Evolutionary conservation across 2,329 filamentous ascomycete genomes (phyloP), one percentile per base, ranked within the genome.

Genomic region (Trichothecium sympodiale): DNA sequence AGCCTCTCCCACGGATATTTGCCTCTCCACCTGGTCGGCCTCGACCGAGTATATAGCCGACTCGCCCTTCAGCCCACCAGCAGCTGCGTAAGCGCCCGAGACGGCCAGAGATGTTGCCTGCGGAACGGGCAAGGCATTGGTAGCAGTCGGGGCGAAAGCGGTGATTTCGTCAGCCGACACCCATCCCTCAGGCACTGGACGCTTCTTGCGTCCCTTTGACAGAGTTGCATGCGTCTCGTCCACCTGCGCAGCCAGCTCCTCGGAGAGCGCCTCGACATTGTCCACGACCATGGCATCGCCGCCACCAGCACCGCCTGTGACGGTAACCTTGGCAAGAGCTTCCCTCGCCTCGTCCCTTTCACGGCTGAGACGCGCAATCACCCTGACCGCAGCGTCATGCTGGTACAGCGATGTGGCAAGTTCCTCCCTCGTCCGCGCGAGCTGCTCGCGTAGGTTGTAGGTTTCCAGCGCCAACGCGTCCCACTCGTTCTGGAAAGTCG

Each of bases 401-500:
- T 96, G 89, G 61, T 98, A 98, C 17, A 98, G 70, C 0, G 91
- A 85, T 2, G 86, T 91, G 38, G 86, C 86, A 38, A 98, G 75
- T 65, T 98, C 91, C 62, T 95, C 88, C 45, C 89, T 73, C 29
- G 88, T 94, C 55, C 94, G 84, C 35, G 81, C 73, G 42, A 98
- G 69, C 54, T 94, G 86, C 58, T 95, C 84, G 62, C 84, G 82
- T 41, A 96, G 65, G 46, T 85, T 91, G 58, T 87, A 95, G 34
- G 86, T 84, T 63, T 98, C 91, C 26, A 96, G 68, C 10, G 89
- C 85, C 31, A 95, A 65, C 8, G 88, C 81, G 56, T 98, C 91
- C 91, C 91, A 98, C 69, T 98, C 91, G 58, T 94, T 94, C 59
- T 98, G 91, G 59, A 98, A 96, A 28, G 88, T 83, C 34, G 85